These are phyloP conservation scores for Paragyromitra xinjiangensis DNA, from an alignment of 495 filamentous ascomycete species.

Conservation along the genomic window DNA sequence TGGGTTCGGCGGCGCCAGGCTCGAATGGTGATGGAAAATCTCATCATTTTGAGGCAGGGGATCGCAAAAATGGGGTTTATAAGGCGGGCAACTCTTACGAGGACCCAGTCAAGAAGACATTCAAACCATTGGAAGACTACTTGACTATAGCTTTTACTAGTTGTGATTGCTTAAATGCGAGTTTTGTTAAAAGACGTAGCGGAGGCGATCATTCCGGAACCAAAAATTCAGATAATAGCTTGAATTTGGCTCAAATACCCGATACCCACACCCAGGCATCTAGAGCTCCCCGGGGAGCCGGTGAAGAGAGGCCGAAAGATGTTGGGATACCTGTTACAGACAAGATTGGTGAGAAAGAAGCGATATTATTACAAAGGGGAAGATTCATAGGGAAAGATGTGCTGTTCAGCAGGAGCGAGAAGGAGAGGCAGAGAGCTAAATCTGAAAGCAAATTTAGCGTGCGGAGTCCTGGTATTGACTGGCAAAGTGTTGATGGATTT, in stretches of 20 bases:
- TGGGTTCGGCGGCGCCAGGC: slow-evolving; percentile 2
- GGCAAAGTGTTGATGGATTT: slow-evolving; percentile 76
- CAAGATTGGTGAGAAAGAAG: slow-evolving; percentile 55
- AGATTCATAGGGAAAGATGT: slow-evolving; percentile 44
- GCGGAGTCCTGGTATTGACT: slow-evolving; percentile 78
- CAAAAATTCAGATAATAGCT: slow-evolving; percentile 14
- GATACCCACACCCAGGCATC: slow-evolving; percentile 18
- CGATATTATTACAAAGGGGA: slow-evolving; percentile 50
- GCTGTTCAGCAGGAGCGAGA: slow-evolving; percentile 34
- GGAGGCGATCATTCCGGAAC: slow-evolving; percentile 10
- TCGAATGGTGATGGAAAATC: slow-evolving; percentile 1
- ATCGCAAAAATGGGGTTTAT: not conserved
- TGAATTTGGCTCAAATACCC: slow-evolving; percentile 12
- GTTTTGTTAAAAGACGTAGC: slow-evolving; percentile 51
- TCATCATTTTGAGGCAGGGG: not conserved
- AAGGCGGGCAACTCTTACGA: slow-evolving; percentile 9
- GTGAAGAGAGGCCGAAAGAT: slow-evolving; percentile 27
- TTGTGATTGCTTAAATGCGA: slow-evolving; percentile 73
- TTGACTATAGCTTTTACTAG: slow-evolving; percentile 73
- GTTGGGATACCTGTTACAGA: slow-evolving; percentile 49
- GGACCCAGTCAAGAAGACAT: slow-evolving; percentile 61
- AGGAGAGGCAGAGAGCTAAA: slow-evolving; percentile 26
- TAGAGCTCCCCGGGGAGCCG: not conserved
- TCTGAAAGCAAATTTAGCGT: slow-evolving; percentile 37
- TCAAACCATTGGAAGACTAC: slow-evolving; percentile 79